phyloP scores from a whole-genome alignment of 2,329 filamentous ascomycete genomes.

The Colletotrichum camelliae region DNA sequence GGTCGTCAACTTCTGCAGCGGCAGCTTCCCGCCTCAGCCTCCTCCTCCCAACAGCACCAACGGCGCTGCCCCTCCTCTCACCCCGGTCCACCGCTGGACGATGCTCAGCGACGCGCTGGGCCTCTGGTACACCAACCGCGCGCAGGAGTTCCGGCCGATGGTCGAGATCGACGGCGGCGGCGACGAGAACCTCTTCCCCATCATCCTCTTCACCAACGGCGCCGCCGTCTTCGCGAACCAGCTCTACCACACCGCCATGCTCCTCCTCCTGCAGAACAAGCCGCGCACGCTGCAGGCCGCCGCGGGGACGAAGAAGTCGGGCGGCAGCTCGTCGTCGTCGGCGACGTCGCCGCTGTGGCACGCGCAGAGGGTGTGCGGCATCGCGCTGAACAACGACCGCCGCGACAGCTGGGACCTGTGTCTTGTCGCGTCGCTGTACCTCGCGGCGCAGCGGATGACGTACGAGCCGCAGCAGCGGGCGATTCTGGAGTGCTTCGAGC shows the following conservation, averaged over 20 bases:
- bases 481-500: constrained; percentile 43
- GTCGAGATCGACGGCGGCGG: constrained; percentile 36
- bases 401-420: constrained; percentile 52
- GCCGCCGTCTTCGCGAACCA: constrained; percentile 56
- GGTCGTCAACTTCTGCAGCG: constrained; percentile 37
- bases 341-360: constrained; percentile 52
- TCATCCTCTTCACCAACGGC: constrained; percentile 42
- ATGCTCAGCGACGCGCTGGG: constrained; percentile 33
- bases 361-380: constrained; percentile 52
- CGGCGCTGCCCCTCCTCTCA: background rate
- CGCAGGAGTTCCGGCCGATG: constrained; percentile 37
- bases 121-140: constrained; percentile 36
- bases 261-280: constrained; percentile 55
- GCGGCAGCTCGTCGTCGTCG: constrained; percentile 21
- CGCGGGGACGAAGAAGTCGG: constrained; percentile 31
- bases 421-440: constrained; percentile 49
- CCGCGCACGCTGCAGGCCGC: constrained; percentile 45
- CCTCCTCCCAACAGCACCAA: background rate
- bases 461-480: constrained; percentile 51
- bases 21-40: constrained; percentile 26
- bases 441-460: constrained; percentile 51
- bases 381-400: constrained; percentile 51
- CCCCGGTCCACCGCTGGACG: constrained; percentile 33
- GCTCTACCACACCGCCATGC: constrained; percentile 60
- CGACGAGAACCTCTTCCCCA: constrained; percentile 35